Evolutionary conservation across 140 eudicot genomes (phyloP), one percentile per base, ranked within the genome.

Genomic region (Anethum foeniculum): DNA sequence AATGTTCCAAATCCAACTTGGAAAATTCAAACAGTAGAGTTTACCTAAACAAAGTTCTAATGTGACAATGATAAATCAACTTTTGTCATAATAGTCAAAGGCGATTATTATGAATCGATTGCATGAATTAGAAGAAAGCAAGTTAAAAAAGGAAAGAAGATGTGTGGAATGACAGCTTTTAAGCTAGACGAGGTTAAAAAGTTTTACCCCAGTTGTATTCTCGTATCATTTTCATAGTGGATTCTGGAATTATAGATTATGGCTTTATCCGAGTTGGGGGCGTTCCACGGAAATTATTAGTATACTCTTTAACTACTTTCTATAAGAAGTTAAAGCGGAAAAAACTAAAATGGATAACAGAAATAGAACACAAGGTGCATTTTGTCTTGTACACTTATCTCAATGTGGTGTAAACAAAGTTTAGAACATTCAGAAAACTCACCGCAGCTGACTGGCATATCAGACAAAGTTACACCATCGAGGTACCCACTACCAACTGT

Each of bases 401-500:
- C 41, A 60, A n/a, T 30, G 41, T 65, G 41, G 23, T 67, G 23
- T 15, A 32, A 30, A 67, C 9, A 67, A 28, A 67, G 18, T 2
- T 0, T 67, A 25, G 34, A 62, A 25, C 69, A 25, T 25, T 25
- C 65, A 80, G 65, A 84, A 62, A 71, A 89, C 99, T 83, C 84
- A 95, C 97, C 81, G 85, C 94, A 94, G 77, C 84, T 83, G 77
- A 60, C 82, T 6, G 99, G 99, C 90, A 95, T 85, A 83, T 95
- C 99, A 84, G 81, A 88, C 83, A 90, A 81, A 86, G 89, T 95
- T 78, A 88, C 87, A 75, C 93, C 91, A 82, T 91, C 97, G 74
- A 90, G 86, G 86, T 88, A 93, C 64, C 95, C 99, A 86, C 86
- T 90, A 81, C 93, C 94, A 82, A 86, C 88, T 2, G 88, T 77